Evolutionary conservation across 2,329 filamentous ascomycete species (phyloP).

Genomic region (Fusarium haematococcum): DNA sequence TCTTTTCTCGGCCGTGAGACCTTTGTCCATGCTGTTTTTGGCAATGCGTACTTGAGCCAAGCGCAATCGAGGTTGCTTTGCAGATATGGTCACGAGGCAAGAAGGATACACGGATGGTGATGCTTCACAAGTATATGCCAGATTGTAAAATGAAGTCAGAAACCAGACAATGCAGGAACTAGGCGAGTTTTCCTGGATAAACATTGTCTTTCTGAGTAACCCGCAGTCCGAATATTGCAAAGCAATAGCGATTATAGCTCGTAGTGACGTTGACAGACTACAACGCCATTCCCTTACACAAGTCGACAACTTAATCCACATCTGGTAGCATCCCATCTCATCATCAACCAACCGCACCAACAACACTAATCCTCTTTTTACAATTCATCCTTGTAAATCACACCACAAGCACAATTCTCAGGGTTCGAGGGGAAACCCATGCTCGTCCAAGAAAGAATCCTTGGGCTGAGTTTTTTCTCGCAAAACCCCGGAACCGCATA

Average conservation of each 20-base stretch:
- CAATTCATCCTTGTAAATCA: conserved; percentile 17
- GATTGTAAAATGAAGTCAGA: neutral
- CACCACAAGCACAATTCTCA: neutral
- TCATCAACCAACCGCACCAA: neutral
- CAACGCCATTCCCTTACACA: neutral
- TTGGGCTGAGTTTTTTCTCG: neutral
- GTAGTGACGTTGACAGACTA: neutral
- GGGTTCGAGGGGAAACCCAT: neutral
- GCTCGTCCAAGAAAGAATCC: neutral
- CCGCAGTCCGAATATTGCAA: neutral
- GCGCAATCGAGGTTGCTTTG: neutral
- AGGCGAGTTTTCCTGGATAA: neutral
- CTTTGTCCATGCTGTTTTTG: neutral
- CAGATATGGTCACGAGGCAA: neutral
- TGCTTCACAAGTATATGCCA: neutral
- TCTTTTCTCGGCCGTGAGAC: neutral
- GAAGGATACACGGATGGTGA: neutral
- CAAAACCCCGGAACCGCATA: conserved; percentile 1
- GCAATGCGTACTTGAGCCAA: neutral
- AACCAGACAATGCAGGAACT: neutral
- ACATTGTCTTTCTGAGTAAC: neutral
- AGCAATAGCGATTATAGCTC: neutral
- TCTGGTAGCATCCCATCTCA: neutral
- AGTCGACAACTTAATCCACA: neutral
- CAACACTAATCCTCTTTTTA: neutral